Evolutionary conservation across 306 rosid genomes (phyloP), one percentile per base, ranked within the genome.

Genomic region (Prunus fruticosa): DNA sequence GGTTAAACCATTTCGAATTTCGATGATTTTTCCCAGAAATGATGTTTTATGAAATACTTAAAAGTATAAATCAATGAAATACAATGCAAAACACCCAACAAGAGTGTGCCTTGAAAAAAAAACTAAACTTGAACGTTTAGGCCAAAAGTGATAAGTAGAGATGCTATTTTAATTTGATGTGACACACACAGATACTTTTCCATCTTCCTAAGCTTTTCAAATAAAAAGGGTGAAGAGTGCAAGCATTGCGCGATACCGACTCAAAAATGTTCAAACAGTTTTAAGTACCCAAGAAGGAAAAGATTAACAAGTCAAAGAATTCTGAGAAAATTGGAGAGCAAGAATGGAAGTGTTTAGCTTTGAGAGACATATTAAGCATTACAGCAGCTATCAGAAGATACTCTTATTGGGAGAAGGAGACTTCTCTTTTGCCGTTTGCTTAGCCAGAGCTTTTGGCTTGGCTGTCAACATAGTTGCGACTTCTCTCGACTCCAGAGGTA

Each of bases 331-430:
- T 34, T 18, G 46, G 1, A 57, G 63, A 12, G 32, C 13, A 16
- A 18, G 16, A 41, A 57, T 57, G 76, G 54, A 72, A 14, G 41
- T 0, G 15, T 23, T 8, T 9, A 28, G 54, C 2, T 57, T 23
- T 57, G 75, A 68, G 69, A 68, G 12, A 50, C 51, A 61, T 57
- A 57, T 67, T 46, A 69, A 53, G 58, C 60, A 69, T 38, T 69
- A 58, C 47, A 67, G 60, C 61, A 43, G 16, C 30, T 6, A 19
- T 1, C 75, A 69, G 47, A 22, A 0, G 19, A 77, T 77, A 67
- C 80, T 76, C 0, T 20, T 76, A 3, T 62, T 69, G 25, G 75
- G 75, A 56, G 80, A 77, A 32, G 80, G 75, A 14, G 75, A 77
- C 66, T 77, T 77, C 60, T 69, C 75, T 49, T 77, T 77, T 69